Percentiles rank a stretch among this genome's conserved stretches.
Evolutionary conservation across 495 filamentous ascomycete genomes (phyloP).

Genomic region (Aspergillus avenaceus): DNA sequence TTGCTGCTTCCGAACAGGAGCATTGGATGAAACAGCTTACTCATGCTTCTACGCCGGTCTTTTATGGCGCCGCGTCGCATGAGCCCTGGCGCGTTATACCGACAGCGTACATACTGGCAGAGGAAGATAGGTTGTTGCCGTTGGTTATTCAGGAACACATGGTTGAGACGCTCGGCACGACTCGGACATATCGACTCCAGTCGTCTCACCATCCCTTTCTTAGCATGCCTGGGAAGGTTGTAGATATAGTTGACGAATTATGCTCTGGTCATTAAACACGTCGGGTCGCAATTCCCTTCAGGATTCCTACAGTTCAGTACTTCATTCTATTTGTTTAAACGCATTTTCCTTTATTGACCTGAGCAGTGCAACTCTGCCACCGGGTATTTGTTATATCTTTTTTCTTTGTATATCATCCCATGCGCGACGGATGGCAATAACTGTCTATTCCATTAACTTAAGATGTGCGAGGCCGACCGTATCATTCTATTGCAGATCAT

Average conservation of each 20-base stretch:
- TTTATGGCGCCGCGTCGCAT: conserved; percentile 17
- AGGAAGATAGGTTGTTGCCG: conserved; percentile 28
- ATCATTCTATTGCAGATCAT: too few relatives aligned
- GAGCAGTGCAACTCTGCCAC: too few relatives aligned
- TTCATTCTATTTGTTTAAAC: too few relatives aligned
- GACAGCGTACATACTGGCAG: conserved; percentile 28
- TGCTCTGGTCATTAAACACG: too few relatives aligned
- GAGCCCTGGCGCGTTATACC: conserved; percentile 23
- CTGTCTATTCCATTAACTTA: too few relatives aligned
- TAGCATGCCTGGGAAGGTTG: conserved; percentile 21
- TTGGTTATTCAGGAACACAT: conserved; percentile 26
- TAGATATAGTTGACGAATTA: neutral
- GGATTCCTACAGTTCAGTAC: too few relatives aligned
- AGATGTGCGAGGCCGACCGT: too few relatives aligned
- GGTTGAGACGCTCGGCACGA: conserved; percentile 18
- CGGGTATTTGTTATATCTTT: too few relatives aligned
- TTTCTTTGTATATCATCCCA: too few relatives aligned
- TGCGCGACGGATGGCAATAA: too few relatives aligned
- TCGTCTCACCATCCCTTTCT: conserved; percentile 28
- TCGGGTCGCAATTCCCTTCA: too few relatives aligned
- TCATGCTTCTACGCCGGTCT: conserved; percentile 22
- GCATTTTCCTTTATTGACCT: too few relatives aligned
- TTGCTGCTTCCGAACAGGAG: conserved; percentile 16
- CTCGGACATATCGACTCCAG: conserved; percentile 17
- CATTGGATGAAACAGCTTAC: conserved; percentile 10